Evolutionary conservation across 495 filamentous ascomycete species (phyloP), one percentile per base, ranked within the genome.

Genomic region (Tuber melanosporum): DNA sequence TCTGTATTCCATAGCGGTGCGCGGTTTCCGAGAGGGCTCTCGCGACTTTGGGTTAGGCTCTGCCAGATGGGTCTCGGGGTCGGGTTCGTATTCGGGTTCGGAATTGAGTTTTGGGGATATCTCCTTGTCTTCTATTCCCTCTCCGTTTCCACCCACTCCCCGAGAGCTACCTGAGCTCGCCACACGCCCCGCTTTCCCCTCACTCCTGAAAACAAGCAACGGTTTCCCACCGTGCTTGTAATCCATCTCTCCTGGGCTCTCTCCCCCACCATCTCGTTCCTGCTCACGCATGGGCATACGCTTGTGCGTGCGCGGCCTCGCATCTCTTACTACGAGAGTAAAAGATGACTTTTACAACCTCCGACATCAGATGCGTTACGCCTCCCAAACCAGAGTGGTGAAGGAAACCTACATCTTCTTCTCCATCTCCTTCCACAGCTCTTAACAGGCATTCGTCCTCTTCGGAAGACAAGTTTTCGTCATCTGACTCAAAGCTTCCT

Each of bases 91-190:
- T 22, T 49, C 46, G 46, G 46, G 3, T 62, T 62, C 26, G 26
- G 52, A 62, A 62, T 62, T 15, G n/a, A 26, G 52, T 15, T 62
- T 62, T 32, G 52, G 52, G 12, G 52, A 62, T 62, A 32, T 62
- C 3, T 62, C n/a, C n/a, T 57, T 26, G n/a, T 62, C n/a, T 32
- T 32, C n/a, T 62, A 62, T 26, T 62, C n/a, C 52, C 32, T n/a
- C 52, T 74, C 70, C 15, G 43, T 45, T 17, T 73, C 74, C 70
- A 57, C 57, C 74, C 15, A 45, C 74, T 47, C 74, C 43, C n/a
- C 10, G 26, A 26, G 10, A 15, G 52, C n/a, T 62, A 32, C 52
- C 52, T 62, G 52, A 62, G 52, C 52, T 32, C 12, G 52, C 10
- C 26, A 26, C 1, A 62, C 12, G 52, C 52, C 32, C 52, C 12